These are phyloP conservation scores for Pseudocercospora musae DNA, from an alignment of 2,329 filamentous ascomycete genomes.

Conservation along the genomic window DNA sequence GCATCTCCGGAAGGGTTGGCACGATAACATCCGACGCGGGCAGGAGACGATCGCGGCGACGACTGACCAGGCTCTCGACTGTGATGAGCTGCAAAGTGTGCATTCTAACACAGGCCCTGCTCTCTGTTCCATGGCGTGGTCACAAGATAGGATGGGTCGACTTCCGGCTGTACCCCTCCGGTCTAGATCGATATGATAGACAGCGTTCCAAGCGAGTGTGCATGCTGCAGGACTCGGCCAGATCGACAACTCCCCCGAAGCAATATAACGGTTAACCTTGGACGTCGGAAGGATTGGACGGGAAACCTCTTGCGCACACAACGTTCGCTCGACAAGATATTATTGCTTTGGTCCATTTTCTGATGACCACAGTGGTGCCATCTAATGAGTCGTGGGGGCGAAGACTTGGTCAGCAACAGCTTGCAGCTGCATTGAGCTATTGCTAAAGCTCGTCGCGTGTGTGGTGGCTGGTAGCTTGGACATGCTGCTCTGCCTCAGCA, in stretches of 20 bases:
- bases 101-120: background rate
- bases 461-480: background rate
- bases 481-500: background rate
- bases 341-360: too few species aligned
- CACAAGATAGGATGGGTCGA: background rate
- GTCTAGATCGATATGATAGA: background rate
- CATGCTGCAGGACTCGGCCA: background rate
- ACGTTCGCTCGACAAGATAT: background rate
- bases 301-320: background rate
- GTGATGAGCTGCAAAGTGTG: background rate
- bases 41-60: background rate
- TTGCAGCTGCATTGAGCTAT: background rate
- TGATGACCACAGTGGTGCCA: too few species aligned
- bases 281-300: background rate
- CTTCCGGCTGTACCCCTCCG: background rate
- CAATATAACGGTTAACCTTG: background rate
- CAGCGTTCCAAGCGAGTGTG: background rate
- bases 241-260: background rate
- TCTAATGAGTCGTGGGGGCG: background rate
- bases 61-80: background rate
- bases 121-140: background rate
- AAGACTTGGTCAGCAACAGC: background rate
- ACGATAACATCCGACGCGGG: background rate
- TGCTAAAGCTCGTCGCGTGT: background rate
- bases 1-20: background rate